Base-by-base conservation (phyloP, 768 basidiomycete genomes). In the Psilocybe azurescens region DNA sequence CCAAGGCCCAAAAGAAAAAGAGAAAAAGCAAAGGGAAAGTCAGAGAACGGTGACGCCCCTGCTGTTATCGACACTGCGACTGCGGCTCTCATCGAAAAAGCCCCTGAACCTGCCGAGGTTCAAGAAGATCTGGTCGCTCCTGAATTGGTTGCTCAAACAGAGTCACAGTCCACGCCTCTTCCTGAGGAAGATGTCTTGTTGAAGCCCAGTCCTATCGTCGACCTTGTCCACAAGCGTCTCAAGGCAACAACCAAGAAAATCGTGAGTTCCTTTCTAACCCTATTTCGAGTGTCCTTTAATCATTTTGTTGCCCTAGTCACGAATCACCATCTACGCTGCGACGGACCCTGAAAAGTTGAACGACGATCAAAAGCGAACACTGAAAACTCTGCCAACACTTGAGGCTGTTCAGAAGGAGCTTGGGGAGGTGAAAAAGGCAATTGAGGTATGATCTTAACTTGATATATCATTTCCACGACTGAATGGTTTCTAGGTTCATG, bases 241-340 rank as follows among this genome's bases (percentile, higher is more conserved):
- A 91, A 93, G 65, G 80, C 84, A 41, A 83, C 92, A 20, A 83
- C 81, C 58, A 95, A 95, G 81, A 96, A 95, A 77, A 91, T 95
- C 64, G 94, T 93, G 72, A 86, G 77, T 57, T 60, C 53, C 56
- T 59, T 48, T 41, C 49, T 14, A 53, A 36, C 58, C 18, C 36
- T 53, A 38, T 60, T 8, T 20, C 38, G 13, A 24, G 18, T 30
- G 46, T 10, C 6, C 18, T 32, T 51, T 52, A 13, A 14, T 54
- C 24, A 56, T 60, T 70, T 24, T 65, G 47, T 61, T 61, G 55
- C 62, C 57, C 38, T 56, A 96, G 95, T 80, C 82, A 63, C 87
- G 94, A 64, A 86, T 93, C 80, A 79, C 87, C 51, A 76, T 79
- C 10, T 95, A 97, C 72, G 84, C 89, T 32, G 68, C 86, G 3